phyloP scores from a whole-genome alignment of 2,329 filamentous ascomycete species.

The Xylaria sp. region DNA sequence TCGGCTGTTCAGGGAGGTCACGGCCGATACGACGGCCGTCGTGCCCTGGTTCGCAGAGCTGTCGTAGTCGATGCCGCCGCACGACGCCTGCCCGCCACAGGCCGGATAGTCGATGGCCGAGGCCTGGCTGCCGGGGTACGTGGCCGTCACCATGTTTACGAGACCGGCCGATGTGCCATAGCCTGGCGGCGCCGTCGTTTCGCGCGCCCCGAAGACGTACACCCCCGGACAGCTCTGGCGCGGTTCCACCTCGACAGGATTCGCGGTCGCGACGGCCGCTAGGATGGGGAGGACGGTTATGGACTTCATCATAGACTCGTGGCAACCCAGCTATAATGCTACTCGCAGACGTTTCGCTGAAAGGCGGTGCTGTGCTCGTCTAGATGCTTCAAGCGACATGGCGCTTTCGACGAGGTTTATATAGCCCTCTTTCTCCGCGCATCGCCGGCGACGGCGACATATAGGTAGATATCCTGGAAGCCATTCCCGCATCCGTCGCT shows the following conservation, averaged over 20 bases:
- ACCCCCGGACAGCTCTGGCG: constrained; percentile 57
- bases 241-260: constrained; percentile 8
- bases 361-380: neutral
- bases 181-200: constrained; percentile 35
- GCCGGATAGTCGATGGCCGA: constrained; percentile 65
- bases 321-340: no score
- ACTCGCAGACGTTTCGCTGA: neutral
- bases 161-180: constrained; percentile 37
- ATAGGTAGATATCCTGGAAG: neutral
- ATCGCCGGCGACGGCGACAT: neutral
- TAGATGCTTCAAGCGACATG: neutral
- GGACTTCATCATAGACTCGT: constrained; percentile 18
- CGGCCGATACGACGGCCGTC: constrained; percentile 64
- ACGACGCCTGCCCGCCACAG: constrained; percentile 66
- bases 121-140: constrained; percentile 52
- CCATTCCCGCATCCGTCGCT: neutral
- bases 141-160: constrained; percentile 45
- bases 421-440: neutral
- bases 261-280: neutral
- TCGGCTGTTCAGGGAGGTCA: constrained; percentile 64
- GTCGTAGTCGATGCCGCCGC: constrained; percentile 66
- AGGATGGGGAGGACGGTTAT: constrained; percentile 15
- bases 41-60: constrained; percentile 66
- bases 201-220: constrained; percentile 40
- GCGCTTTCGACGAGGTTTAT: constrained; percentile 12